Evolutionary conservation across 2,329 filamentous ascomycete genomes (phyloP).

Genomic region (Botrytis pseudocinerea): DNA sequence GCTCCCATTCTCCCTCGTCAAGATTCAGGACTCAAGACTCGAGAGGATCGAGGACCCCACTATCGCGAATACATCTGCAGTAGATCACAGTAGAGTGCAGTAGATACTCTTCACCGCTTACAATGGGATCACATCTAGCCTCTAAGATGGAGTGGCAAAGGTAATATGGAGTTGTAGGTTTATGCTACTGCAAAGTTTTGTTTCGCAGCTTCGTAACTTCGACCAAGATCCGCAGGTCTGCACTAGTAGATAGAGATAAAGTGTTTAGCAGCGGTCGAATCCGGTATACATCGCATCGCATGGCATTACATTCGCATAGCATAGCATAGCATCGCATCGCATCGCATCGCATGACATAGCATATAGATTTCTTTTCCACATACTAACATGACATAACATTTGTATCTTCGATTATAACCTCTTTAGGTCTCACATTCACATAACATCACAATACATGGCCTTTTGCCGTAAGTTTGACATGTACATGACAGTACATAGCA

Average conservation of each 20-base stretch:
- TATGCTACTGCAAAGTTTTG: conserved; percentile 4
- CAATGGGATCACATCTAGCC: conserved; percentile 4
- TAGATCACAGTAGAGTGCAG: conserved; percentile 1
- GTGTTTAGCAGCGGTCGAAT: not conserved
- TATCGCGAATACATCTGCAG: conserved; percentile 12
- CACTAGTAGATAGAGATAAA: not conserved
- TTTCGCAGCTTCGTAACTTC: conserved; percentile 7
- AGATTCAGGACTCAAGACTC: not conserved
- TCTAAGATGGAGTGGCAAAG: not conserved
- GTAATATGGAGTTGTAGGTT: not conserved
- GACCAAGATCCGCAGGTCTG: not conserved
- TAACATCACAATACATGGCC: not conserved
- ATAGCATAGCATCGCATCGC: conserved; percentile 1
- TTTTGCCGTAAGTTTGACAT: not conserved
- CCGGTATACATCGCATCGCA: conserved; percentile 19
- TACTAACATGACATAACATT: not conserved
- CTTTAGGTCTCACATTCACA: not conserved
- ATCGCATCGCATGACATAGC: conserved; percentile 10
- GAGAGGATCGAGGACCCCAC: not conserved
- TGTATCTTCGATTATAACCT: not conserved
- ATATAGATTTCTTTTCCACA: not conserved
- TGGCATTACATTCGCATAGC: conserved; percentile 8
- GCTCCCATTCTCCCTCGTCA: conserved; percentile 3
- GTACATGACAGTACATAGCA: conserved; percentile 6
- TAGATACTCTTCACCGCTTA: not conserved